Base-by-base conservation (phyloP, 2,329 filamentous ascomycete genomes). In the Apiospora kogelbergensis region DNA sequence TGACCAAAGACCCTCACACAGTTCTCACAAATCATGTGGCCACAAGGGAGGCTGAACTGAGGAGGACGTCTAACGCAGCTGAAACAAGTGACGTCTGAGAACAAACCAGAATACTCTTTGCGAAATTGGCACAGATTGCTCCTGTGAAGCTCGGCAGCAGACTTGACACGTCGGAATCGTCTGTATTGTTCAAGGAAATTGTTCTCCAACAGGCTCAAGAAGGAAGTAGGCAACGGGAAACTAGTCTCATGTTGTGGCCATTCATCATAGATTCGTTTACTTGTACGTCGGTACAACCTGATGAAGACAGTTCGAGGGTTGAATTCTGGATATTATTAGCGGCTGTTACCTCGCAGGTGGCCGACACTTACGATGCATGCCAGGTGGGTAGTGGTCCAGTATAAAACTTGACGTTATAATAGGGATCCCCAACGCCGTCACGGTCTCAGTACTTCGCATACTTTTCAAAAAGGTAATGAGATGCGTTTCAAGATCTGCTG, bases 11-110 rank as follows among this genome's bases (percentile, higher is more conserved):
- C 76, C 41, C 72, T 69, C 26, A 80, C 68, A 68, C 77, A 82
- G 10, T 70, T 69, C 68, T 82, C 72, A 69, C 75, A 82, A 15
- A 82, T 70, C 4, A 72, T 70, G 72, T 82, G 77, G 4, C 76
- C 74, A 70, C 75, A 82, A 24, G 70, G 71, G 7, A 81, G 71
- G 9, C 53, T 41, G 48, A 76, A 73, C 57, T 77, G 76, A 3
- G 76, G 77, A n/a, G 64, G 69, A 13, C 70, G 69, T 40, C 74
- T 67, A 10, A 79, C 63, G 69, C 75, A 81, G 44, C 65, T 78
- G n/a, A 80, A 70, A 67, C 76, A 81, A 37, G 72, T 72, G 22
- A 67, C 70, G 48, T 75, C 65, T 64, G 68, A 76, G 40, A 73
- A 74, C 5, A 74, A 44, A 15, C 68, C 20, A 26, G 45, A n/a